Conservation (phyloP, 1,139 yeast genomes). For the Taphrina communis region DNA sequence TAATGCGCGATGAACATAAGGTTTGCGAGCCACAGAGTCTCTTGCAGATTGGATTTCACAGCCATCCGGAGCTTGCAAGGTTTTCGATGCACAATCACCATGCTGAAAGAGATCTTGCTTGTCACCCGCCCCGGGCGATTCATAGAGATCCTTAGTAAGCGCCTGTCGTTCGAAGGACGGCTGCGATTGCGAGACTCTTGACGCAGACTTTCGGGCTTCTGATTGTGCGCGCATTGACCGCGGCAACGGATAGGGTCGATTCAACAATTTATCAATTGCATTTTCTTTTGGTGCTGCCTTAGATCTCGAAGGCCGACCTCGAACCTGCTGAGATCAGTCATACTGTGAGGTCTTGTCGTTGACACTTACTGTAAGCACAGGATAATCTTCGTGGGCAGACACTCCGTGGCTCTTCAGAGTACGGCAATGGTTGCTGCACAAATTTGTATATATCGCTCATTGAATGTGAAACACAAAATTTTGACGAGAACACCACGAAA, state of each 20-base stretch:
- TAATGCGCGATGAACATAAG: background rate
- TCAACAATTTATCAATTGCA: background rate
- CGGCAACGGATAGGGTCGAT: slow-evolving; percentile 10
- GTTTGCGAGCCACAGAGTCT: background rate
- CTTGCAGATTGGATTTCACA: no score
- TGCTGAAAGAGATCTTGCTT: background rate
- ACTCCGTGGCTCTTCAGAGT: background rate
- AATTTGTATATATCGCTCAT: background rate
- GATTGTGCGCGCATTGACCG: background rate
- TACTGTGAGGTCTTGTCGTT: no score
- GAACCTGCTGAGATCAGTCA: background rate
- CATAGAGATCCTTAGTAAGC: background rate
- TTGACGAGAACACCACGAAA: background rate
- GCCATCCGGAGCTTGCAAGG: no score
- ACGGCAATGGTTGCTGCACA: background rate
- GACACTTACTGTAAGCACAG: background rate
- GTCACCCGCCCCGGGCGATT: background rate
- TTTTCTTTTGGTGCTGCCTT: background rate
- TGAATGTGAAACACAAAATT: slow-evolving; percentile 2
- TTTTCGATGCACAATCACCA: background rate
- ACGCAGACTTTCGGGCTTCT: background rate
- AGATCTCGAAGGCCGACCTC: background rate
- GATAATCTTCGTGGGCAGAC: background rate
- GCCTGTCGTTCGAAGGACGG: no score
- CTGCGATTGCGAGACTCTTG: no score